Percentiles rank a stretch among this genome's conserved stretches.
phyloP scores from a whole-genome alignment of 1,284 basidiomycete genomes.

The Vanrija pseudolonga region DNA sequence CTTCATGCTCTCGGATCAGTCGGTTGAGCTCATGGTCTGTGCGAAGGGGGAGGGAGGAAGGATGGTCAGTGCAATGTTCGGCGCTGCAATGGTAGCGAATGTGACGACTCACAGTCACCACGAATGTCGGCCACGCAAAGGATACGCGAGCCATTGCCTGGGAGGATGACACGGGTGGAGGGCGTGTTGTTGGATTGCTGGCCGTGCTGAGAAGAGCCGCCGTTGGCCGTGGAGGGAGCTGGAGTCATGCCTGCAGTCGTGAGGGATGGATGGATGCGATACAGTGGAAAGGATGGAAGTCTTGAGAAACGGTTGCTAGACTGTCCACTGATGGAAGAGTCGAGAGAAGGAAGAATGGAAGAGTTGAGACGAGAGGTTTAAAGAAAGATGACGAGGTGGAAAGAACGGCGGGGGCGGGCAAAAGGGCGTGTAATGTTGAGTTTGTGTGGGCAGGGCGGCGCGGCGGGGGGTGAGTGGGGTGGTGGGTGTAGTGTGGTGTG shows the following conservation, averaged over 20 bases:
- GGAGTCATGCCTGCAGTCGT: conserved; percentile 3
- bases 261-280: neutral
- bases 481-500: no score
- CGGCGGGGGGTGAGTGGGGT: no score
- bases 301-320: no score
- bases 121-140: conserved; percentile 95
- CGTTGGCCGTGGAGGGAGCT: conserved; percentile 9
- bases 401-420: no score
- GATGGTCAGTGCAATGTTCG: neutral
- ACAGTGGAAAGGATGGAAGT: neutral
- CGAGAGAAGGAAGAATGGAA: no score
- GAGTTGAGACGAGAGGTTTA: no score
- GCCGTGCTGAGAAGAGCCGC: conserved; percentile 11
- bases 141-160: conserved; percentile 65
- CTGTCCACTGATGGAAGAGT: no score
- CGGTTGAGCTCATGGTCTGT: conserved; percentile 73
- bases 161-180: conserved; percentile 36
- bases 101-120: conserved; percentile 54
- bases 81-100: neutral
- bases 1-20: conserved; percentile 80
- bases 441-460: no score
- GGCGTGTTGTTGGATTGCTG: neutral
- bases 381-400: no score
- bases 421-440: no score
- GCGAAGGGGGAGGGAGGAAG: conserved; percentile 7